These are phyloP conservation scores for Pseudocercospora vitis DNA, from an alignment of 2,329 filamentous ascomycete genomes.

Conservation along the genomic window DNA sequence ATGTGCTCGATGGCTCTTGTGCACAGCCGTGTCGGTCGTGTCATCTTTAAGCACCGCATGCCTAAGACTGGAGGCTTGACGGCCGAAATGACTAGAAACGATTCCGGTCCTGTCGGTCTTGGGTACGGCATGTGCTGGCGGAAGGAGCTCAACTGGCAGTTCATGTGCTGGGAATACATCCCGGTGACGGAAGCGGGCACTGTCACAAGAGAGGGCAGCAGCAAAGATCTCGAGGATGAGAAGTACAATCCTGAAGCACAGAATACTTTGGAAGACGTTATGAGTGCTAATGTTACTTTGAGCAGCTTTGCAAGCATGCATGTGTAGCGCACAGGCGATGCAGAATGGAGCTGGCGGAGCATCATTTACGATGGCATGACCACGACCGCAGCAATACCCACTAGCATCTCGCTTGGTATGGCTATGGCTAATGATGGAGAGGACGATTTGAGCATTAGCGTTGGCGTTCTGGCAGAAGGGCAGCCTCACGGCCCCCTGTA, in stretches of 20 bases:
- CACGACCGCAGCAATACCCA: conserved; percentile 20
- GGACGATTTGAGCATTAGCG: conserved; percentile 21
- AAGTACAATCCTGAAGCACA: conserved; percentile 27
- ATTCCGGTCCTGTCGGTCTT: conserved; percentile 40
- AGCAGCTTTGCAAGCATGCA: conserved; percentile 40
- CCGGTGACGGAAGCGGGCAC: conserved; percentile 26
- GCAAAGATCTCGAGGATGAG: conserved; percentile 27
- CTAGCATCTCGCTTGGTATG: conserved; percentile 16
- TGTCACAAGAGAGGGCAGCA: conserved; percentile 23
- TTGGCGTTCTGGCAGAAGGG: conserved; percentile 16
- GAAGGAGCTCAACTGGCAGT: conserved; percentile 80
- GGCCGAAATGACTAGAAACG: conserved; percentile 58
- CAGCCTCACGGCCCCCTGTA: conserved; percentile 17
- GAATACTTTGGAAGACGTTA: conserved; percentile 22
- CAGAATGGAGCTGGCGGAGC: conserved; percentile 34
- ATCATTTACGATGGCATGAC: conserved; percentile 35
- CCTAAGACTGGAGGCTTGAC: conserved; percentile 77
- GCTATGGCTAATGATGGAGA: conserved; percentile 9
- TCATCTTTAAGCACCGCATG: conserved; percentile 80
- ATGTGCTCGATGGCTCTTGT: conserved; percentile 97
- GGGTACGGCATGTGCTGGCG: conserved; percentile 66
- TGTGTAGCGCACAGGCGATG: conserved; percentile 39
- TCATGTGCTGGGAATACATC: conserved; percentile 71
- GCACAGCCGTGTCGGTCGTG: conserved; percentile 85
- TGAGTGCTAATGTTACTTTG: conserved; percentile 35